Conservation (phyloP, 2,329 filamentous ascomycete species). For the Capronia coronata region DNA sequence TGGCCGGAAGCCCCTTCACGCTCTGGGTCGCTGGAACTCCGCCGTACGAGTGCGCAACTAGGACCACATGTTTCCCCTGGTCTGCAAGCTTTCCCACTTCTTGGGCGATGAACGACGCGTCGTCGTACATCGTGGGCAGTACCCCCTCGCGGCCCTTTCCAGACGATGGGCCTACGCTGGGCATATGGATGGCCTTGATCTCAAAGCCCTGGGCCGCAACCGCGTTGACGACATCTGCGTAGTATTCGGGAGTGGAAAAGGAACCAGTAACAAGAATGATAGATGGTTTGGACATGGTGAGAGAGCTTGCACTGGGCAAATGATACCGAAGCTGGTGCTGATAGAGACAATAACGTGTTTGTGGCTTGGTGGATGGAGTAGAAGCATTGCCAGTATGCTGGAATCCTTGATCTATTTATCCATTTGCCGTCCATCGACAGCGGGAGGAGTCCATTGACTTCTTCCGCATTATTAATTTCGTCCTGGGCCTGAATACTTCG, state of each 20-base stretch:
- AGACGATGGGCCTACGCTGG: conserved; percentile 16
- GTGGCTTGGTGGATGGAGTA: no score
- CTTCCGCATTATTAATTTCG: no score
- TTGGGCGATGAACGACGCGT: conserved; percentile 31
- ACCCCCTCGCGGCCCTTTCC: conserved; percentile 20
- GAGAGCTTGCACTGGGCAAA: neutral
- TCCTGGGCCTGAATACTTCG: no score
- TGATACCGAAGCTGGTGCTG: no score
- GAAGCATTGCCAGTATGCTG: no score
- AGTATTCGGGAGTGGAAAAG: conserved; percentile 8
- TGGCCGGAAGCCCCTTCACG: conserved; percentile 30
- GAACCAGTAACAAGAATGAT: conserved; percentile 19
- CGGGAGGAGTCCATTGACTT: no score
- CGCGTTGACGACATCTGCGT: conserved; percentile 12
- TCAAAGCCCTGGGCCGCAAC: conserved; percentile 14
- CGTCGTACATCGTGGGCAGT: conserved; percentile 31
- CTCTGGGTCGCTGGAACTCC: conserved; percentile 27
- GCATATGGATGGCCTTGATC: conserved; percentile 14
- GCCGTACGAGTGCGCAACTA: conserved; percentile 33
- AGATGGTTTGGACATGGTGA: conserved; percentile 11
- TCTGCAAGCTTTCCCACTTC: conserved; percentile 18
- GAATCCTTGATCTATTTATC: no score
- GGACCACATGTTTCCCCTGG: conserved; percentile 31
- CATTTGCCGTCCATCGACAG: no score
- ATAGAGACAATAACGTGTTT: no score